phyloP scores from a whole-genome alignment of 805 yeast species.

The Sporopachydermia lactativora region DNA sequence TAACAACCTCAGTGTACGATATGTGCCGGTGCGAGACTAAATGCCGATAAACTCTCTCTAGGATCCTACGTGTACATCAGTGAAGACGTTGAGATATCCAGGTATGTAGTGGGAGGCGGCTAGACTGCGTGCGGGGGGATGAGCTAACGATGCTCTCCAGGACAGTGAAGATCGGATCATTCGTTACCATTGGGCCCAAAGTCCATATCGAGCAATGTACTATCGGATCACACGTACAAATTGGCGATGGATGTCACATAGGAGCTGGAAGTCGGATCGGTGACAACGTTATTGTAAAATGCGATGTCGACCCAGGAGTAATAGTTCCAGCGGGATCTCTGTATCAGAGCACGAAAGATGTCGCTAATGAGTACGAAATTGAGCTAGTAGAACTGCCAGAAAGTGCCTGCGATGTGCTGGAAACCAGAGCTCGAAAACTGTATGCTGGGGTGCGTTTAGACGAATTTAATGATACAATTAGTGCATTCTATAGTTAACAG shows the following conservation, averaged over 20 bases:
- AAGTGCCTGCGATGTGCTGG: not conserved
- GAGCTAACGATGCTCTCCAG: slow-evolving; percentile 9
- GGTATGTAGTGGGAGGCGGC: slow-evolving; percentile 15
- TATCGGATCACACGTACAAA: slow-evolving; percentile 30
- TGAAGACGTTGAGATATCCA: slow-evolving; percentile 17
- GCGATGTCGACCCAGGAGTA: slow-evolving; percentile 17
- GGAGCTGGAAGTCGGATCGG: slow-evolving; percentile 26
- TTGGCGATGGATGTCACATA: slow-evolving; percentile 29
- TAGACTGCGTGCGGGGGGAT: not conserved
- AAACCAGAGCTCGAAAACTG: not conserved
- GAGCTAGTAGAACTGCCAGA: slow-evolving; percentile 6
- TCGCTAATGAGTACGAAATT: slow-evolving; percentile 12
- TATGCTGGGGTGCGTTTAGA: not conserved
- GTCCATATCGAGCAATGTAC: slow-evolving; percentile 22
- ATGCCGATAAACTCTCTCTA: slow-evolving; percentile 20
- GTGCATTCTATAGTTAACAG: no score
- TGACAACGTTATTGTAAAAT: slow-evolving; percentile 36
- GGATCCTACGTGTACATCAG: slow-evolving; percentile 34
- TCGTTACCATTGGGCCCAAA: slow-evolving; percentile 26
- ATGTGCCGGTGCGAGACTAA: slow-evolving; percentile 13
- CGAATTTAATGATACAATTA: not conserved
- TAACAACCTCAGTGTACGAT: not conserved
- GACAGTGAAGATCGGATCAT: slow-evolving; percentile 31
- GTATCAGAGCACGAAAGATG: not conserved
- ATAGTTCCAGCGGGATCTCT: not conserved